Evolutionary conservation across 139 green algal genomes (phyloP), one percentile per base, ranked within the genome.

Genomic region (Chlorella sp.): DNA sequence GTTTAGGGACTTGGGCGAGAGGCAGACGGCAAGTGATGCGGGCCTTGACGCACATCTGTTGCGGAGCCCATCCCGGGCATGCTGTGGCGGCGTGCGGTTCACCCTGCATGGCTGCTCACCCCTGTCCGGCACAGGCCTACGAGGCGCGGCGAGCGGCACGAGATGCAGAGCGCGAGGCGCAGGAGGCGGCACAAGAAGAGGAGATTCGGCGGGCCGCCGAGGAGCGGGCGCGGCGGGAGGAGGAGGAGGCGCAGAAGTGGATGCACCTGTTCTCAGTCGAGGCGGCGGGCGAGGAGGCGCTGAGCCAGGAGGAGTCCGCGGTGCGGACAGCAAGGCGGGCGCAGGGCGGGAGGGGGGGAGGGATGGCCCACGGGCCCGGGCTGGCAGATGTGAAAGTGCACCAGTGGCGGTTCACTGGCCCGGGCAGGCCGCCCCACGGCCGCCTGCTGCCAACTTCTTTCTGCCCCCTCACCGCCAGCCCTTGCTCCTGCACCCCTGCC

Each of bases 231-330:
- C 63, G 56, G 34, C 81, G 80, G 9, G 93, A 97, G 65, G 92
- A 95, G 41, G 92, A 91, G 78, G 95, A 98, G 86, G 95, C 95
- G 3, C 88, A 89, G 18, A 93, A 96, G 82, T 98, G 95, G 95
- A 95, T 96, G 91, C 78, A 86, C 21, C 87, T 90, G 44, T 96
- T 98, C 72, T 93, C 81, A 13, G 87, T 98, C 67, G 91, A 97
- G 64, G 75, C 93, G 56, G 88, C 89, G 76, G 94, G 94, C 25
- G 84, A 89, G 80, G 91, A 91, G 87, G 89, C 36, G 76, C 65
- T 78, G 26, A 38, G 64, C 6, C 56, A 91, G 63, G 79, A 93
- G 83, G 78, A 93, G 71, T 72, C 55, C 4, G 70, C 89, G 82
- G 83, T 81, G n/a, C n/a, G n/a, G n/a, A n/a, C n/a, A n/a, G n/a